phyloP scores from a whole-genome alignment of 257 asterid genomes.

The Rhazya stricta region DNA sequence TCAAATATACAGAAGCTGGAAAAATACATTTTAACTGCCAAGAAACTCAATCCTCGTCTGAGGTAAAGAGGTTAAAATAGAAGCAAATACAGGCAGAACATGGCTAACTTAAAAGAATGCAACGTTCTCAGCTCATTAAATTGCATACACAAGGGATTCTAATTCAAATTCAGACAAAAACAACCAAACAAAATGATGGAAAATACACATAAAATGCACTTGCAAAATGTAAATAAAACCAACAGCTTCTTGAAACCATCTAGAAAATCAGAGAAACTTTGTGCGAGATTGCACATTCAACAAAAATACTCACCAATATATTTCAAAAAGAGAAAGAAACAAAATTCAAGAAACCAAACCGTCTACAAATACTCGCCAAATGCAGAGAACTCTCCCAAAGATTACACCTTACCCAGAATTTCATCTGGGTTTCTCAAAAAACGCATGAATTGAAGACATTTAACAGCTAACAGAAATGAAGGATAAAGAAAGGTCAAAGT shows the following conservation, averaged over 20 bases:
- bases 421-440: conserved; percentile 16
- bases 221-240: not conserved
- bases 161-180: not conserved
- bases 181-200: not conserved
- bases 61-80: not conserved
- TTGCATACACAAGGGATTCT: not conserved
- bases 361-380: not conserved
- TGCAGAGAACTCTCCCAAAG: conserved; percentile 10
- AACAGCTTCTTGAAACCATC: not conserved
- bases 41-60: not conserved
- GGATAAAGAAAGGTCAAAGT: conserved; percentile 18
- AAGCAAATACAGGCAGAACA: not conserved
- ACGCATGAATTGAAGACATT: conserved; percentile 3
- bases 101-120: not conserved
- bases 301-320: conserved; percentile 4
- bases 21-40: conserved; percentile 6
- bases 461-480: conserved; percentile 5
- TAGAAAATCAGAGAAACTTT: not conserved
- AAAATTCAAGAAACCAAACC: conserved; percentile 9
- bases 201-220: not conserved
- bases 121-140: not conserved
- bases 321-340: not conserved
- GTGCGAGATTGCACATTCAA: conserved; percentile 13
- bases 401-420: conserved; percentile 9
- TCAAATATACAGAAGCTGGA: not conserved